A percentile compares a stretch with the other conserved stretches of the same genome.
phyloP scores from a whole-genome alignment of 805 yeast species.

The Ogataea trehalophila region DNA sequence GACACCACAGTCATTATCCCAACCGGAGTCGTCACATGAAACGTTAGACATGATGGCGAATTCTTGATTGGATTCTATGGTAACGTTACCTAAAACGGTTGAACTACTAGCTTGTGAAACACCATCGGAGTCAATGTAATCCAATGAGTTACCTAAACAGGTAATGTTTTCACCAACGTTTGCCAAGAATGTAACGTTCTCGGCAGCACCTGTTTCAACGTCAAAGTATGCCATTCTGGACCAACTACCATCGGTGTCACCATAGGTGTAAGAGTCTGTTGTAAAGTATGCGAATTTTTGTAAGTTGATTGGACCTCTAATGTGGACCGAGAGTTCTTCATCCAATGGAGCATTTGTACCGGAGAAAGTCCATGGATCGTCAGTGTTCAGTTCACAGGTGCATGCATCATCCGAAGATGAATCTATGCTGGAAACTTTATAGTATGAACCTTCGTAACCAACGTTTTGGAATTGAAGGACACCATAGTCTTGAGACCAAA shows the following conservation, averaged over 20 bases:
- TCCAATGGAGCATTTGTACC: constrained; percentile 65
- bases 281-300: constrained; percentile 58
- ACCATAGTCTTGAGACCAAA: constrained; percentile 30
- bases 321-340: constrained; percentile 69
- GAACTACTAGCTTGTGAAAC: constrained; percentile 38
- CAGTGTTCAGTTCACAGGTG: constrained; percentile 37
- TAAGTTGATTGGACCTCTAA: constrained; percentile 69
- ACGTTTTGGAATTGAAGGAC: constrained; percentile 47
- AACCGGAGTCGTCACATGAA: constrained; percentile 53
- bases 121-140: constrained; percentile 60
- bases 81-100: constrained; percentile 43
- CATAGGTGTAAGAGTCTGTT: constrained; percentile 36
- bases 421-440: constrained; percentile 40
- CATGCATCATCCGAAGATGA: constrained; percentile 41
- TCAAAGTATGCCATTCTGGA: constrained; percentile 56
- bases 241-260: constrained; percentile 46
- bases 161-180: constrained; percentile 54
- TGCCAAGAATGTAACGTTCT: constrained; percentile 65
- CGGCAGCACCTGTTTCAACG: constrained; percentile 41
- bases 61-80: constrained; percentile 55
- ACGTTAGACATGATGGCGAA: constrained; percentile 54
- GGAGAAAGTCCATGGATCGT: constrained; percentile 34
- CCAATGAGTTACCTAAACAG: constrained; percentile 65
- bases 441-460: constrained; percentile 52
- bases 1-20: constrained; percentile 62